phyloP scores from a whole-genome alignment of 169 alveolate genomes.

The Eimeria falciformis region DNA sequence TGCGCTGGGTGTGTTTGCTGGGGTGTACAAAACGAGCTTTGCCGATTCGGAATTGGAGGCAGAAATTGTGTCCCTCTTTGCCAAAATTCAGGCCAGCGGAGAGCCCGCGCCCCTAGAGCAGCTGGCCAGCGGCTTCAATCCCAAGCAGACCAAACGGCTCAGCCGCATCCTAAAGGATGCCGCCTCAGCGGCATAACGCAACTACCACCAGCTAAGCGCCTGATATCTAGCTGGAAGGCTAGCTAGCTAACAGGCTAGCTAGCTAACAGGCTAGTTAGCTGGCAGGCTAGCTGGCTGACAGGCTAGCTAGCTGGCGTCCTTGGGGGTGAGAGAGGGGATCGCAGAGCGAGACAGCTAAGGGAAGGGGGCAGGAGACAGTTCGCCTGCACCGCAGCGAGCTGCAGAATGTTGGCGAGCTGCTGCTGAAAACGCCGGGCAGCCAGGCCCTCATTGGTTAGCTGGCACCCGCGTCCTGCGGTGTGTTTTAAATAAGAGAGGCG shows the following conservation, averaged over 20 bases:
- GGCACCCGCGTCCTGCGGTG: too few relatives aligned
- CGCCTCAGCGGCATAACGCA: background rate
- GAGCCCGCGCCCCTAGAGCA: constrained; percentile 64
- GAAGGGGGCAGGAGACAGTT: too few relatives aligned
- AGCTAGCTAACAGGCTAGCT: background rate
- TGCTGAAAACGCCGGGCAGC: too few relatives aligned
- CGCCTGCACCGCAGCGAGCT: too few relatives aligned
- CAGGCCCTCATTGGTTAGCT: too few relatives aligned
- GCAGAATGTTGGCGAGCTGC: too few relatives aligned
- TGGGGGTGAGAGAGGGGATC: background rate
- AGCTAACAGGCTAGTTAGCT: background rate
- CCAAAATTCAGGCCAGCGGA: background rate
- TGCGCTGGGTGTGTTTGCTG: constrained; percentile 19
- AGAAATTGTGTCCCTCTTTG: background rate
- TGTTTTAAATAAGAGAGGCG: too few relatives aligned
- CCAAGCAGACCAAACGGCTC: constrained; percentile 43
- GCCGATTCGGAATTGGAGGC: constrained; percentile 9
- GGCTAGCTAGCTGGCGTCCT: background rate
- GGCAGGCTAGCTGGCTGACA: background rate
- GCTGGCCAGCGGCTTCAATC: constrained; percentile 18
- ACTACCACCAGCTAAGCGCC: too few relatives aligned
- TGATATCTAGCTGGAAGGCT: background rate
- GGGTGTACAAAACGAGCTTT: constrained; percentile 39
- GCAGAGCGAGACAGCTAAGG: too few relatives aligned
- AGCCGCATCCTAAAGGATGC: constrained; percentile 3